phyloP scores from a whole-genome alignment of 495 filamentous ascomycete species.

The Daldinia bambusicola region DNA sequence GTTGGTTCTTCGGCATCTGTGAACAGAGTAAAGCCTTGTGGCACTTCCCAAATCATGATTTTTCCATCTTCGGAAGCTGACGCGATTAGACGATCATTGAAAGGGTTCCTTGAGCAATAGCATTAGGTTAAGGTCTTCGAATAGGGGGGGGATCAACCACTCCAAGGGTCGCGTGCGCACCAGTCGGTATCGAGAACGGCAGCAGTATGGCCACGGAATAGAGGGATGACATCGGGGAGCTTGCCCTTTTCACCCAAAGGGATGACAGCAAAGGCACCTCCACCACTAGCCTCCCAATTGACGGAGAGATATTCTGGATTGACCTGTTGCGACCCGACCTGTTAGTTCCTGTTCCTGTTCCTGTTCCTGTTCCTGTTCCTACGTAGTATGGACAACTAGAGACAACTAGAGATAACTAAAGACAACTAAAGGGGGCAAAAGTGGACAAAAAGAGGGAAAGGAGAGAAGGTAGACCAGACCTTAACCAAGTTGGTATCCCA shows the following conservation, averaged over 20 bases:
- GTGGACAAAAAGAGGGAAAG: not conserved
- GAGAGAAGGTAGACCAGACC: slow-evolving; percentile 59
- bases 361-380: too few species aligned
- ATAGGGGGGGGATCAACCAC: slow-evolving; percentile 35
- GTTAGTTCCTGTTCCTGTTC: slow-evolving; percentile 50
- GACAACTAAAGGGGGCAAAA: too few species aligned
- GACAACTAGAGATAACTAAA: not conserved
- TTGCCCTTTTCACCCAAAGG: slow-evolving; percentile 88
- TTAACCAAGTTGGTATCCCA: slow-evolving; percentile 99
- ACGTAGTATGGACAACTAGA: not conserved
- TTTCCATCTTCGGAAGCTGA: slow-evolving; percentile 97
- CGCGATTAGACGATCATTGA: slow-evolving; percentile 90
- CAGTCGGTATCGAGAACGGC: slow-evolving; percentile 98
- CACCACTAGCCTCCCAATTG: slow-evolving; percentile 98
- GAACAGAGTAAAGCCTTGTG: slow-evolving; percentile 83
- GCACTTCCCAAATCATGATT: slow-evolving; percentile 95
- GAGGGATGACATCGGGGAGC: slow-evolving; percentile 88
- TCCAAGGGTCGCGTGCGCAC: slow-evolving; percentile 62
- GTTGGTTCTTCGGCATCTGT: slow-evolving; percentile 83
- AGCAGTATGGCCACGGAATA: slow-evolving; percentile 96
- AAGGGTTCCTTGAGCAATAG: slow-evolving; percentile 76
- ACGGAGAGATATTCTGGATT: slow-evolving; percentile 96
- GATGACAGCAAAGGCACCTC: slow-evolving; percentile 96
- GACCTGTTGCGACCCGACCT: slow-evolving; percentile 62
- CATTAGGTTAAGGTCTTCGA: slow-evolving; percentile 50